A percentile compares a stretch with the other conserved stretches of the same genome.
Conservation (phyloP, 163 green algal species). For the Picocystis sp. region DNA sequence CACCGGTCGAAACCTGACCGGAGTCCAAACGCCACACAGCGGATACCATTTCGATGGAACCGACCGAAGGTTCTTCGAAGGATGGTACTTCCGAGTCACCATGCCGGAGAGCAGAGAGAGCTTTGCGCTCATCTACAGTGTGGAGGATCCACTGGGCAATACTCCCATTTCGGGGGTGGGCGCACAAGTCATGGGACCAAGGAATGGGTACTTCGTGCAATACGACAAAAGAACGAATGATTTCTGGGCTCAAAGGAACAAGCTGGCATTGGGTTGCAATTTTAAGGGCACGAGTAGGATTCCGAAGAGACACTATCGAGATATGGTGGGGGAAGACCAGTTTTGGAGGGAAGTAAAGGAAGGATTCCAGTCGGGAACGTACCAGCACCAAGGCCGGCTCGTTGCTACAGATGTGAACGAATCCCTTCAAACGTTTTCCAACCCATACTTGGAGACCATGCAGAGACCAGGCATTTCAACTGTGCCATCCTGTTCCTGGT, state of each 20-base stretch:
- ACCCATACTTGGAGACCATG: conserved; percentile 7
- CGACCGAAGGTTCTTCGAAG: conserved; percentile 74
- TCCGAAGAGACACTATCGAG: conserved; percentile 40
- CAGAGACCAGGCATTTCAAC: conserved; percentile 3
- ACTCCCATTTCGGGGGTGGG: conserved; percentile 12
- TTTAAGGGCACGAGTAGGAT: conserved; percentile 36
- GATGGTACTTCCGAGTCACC: conserved; percentile 80
- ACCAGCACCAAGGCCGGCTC: conserved; percentile 39
- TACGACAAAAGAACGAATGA: conserved; percentile 33
- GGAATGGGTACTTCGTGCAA: conserved; percentile 78
- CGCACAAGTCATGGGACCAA: conserved; percentile 65
- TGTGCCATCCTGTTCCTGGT: conserved; percentile 46
- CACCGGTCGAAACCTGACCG: too few species aligned
- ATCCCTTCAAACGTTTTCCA: conserved; percentile 31
- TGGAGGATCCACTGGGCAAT: conserved; percentile 54
- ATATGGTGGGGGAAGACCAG: too few species aligned
- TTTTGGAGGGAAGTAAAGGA: too few species aligned
- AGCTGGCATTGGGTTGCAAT: conserved; percentile 45
- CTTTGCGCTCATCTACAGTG: conserved; percentile 86
- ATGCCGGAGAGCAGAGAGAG: conserved; percentile 49
- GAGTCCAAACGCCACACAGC: too few species aligned
- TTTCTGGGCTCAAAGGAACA: conserved; percentile 60
- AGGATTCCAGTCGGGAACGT: conserved; percentile 81
- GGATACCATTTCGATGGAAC: conserved; percentile 73
- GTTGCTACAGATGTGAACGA: conserved; percentile 18